Evolutionary conservation across 1,284 basidiomycete species (phyloP), one percentile per base, ranked within the genome.

Genomic region (Moniliophthora roreri): DNA sequence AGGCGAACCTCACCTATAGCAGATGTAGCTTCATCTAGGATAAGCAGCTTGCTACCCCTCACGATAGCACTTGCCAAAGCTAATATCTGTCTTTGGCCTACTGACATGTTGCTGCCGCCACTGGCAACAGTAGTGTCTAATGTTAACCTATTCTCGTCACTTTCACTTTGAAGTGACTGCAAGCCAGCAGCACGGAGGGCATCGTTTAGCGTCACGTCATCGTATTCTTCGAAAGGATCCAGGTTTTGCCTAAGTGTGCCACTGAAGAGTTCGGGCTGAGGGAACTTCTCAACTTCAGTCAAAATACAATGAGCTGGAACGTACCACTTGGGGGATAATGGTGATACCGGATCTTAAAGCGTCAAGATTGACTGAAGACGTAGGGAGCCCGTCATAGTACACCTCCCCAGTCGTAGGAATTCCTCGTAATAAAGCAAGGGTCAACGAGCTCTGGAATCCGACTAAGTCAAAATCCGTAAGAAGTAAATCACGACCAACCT

Each of bases 81-180:
- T 26, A 85, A 64, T 46, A 84, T 82, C 63, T 91, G 87, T 4
- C 87, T 73, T 62, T 91, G 85, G 2, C 87, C 87, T 34, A 88
- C 81, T 1, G 28, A 32, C 28, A 32, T 32, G 28, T 32, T 32
- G 28, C 7, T 13, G 69, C 81, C 80, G 1, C 73, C 75, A 26
- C 67, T 68, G 1, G 73, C 64, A 40, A 79, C 69, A 48, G 59
- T 42, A 2, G 58, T 63, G 39, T 69, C 68, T 15, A 69, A 53
- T 6, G 57, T 60, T 28, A 67, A 63, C 55, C 34, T 60, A 44
- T 39, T 65, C 42, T 69, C 64, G 21, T 72, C 68, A 23, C 51
- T 61, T 62, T 73, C 68, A 32, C 52, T 59, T 52, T 71, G 70
- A 8, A 72, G 52, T 5, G 68, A 60, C 45, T 66, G 70, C 4